Evolutionary conservation across 192 early-diverging fungal species (phyloP).

Genomic region (Mortierella claussenii): DNA sequence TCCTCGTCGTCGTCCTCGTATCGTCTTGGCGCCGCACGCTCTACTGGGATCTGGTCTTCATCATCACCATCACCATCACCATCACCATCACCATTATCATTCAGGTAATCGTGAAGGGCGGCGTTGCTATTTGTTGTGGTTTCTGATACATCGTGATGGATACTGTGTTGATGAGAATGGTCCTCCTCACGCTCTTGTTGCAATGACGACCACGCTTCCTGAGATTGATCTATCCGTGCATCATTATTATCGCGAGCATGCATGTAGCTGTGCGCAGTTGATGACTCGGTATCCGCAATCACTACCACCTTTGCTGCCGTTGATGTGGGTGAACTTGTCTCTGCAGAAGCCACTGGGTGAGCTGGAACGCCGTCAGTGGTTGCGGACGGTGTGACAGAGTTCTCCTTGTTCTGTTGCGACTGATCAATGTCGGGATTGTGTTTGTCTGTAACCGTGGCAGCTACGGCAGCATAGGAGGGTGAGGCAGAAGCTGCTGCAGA

Average conservation of each 20-base stretch:
- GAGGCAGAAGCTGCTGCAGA: too few relatives aligned
- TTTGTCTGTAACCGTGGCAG: too few relatives aligned
- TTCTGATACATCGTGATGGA: too few relatives aligned
- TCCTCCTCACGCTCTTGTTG: not conserved
- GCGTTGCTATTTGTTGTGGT: too few relatives aligned
- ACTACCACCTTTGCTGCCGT: not conserved
- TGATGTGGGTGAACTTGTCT: too few relatives aligned
- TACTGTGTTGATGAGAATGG: too few relatives aligned
- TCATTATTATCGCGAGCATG: not conserved
- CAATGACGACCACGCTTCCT: not conserved
- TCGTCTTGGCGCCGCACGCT: slow-evolving; percentile 12
- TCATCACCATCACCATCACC: not conserved
- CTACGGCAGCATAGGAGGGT: too few relatives aligned
- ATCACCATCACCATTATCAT: not conserved
- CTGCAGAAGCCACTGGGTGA: too few relatives aligned
- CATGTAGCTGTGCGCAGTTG: not conserved
- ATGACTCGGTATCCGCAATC: not conserved
- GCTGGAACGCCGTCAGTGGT: too few relatives aligned
- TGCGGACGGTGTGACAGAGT: too few relatives aligned
- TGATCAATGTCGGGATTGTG: too few relatives aligned
- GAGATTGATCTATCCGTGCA: not conserved
- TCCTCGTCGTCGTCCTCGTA: slow-evolving; percentile 40
- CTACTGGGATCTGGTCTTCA: not conserved
- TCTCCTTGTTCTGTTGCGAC: too few relatives aligned
- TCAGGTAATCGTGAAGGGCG: not conserved